Percentiles rank a stretch among this genome's conserved stretches.
Conservation (phyloP, 306 rosid species). For the Fragaria iinumae region DNA sequence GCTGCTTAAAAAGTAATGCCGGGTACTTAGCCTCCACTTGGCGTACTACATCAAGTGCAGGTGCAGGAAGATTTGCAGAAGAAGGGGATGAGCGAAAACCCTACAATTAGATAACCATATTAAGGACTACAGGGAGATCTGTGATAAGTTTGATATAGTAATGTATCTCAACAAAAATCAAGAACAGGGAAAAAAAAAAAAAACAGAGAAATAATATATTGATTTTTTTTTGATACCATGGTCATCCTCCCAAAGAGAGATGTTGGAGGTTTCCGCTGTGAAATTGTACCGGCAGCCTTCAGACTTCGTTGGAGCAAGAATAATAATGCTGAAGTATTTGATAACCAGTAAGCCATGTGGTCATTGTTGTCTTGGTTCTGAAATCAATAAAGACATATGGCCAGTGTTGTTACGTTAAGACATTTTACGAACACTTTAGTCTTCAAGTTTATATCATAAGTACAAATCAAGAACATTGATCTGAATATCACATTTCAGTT, state of each 20-base stretch:
- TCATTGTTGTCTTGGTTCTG: conserved; percentile 96
- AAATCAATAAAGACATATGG: conserved; percentile 24
- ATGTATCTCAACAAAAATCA: background rate
- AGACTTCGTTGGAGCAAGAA: conserved; percentile 90
- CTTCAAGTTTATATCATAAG: background rate
- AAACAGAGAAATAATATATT: background rate
- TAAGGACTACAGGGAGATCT: conserved; percentile 3
- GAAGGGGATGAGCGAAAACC: conserved; percentile 98
- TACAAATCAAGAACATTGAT: background rate
- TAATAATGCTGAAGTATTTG: conserved; percentile 85
- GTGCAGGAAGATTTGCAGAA: conserved; percentile 63
- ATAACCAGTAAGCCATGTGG: conserved; percentile 96
- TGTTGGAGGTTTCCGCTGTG: conserved; percentile 73
- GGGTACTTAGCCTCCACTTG: conserved; percentile 98
- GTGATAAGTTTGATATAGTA: background rate
- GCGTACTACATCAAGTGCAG: conserved; percentile 65
- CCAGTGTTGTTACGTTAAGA: background rate
- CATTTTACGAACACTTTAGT: background rate
- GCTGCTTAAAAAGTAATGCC: conserved; percentile 98
- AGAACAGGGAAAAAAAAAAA: background rate
- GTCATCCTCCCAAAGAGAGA: conserved; percentile 99
- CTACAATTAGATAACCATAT: conserved; percentile 45
- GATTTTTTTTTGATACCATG: conserved; percentile 50
- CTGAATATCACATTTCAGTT: background rate
- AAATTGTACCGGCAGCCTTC: conserved; percentile 70